Percentiles rank a stretch among this genome's conserved stretches.
These are phyloP conservation scores for Suaeda aralocaspica DNA, from an alignment of 148 eudicot genomes.

Conservation along the genomic window DNA sequence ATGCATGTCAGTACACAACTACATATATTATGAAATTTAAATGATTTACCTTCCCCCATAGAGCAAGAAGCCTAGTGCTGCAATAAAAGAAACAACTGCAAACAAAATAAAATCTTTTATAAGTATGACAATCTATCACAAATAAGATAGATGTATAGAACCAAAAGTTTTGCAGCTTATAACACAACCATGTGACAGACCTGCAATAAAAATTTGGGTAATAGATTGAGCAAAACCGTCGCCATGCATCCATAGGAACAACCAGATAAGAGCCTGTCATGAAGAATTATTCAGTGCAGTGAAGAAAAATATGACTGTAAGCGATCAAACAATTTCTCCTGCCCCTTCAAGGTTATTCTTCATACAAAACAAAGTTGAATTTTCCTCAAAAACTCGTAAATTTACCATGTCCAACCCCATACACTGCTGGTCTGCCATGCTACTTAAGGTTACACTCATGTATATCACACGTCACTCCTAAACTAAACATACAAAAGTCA, in stretches of 20 bases:
- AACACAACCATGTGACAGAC: slow-evolving; percentile 26
- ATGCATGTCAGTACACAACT: neutral
- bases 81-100: slow-evolving; percentile 51
- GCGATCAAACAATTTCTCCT: too few species aligned
- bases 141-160: neutral
- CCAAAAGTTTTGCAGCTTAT: neutral
- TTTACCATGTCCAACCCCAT: too few species aligned
- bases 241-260: slow-evolving; percentile 65
- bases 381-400: too few species aligned
- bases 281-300: neutral
- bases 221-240: slow-evolving; percentile 46
- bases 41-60: slow-evolving; percentile 57
- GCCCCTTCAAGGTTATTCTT: too few species aligned
- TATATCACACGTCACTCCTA: too few species aligned
- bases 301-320: neutral
- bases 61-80: slow-evolving; percentile 54
- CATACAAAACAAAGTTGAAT: too few species aligned
- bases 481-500: too few species aligned
- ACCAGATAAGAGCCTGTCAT: slow-evolving; percentile 72
- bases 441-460: too few species aligned
- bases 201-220: slow-evolving; percentile 79
- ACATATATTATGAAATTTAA: slow-evolving; percentile 2
- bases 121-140: neutral
- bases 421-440: too few species aligned
- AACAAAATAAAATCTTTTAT: slow-evolving; percentile 5